Base-by-base conservation (phyloP, 176 grass and related monocot genomes). In the Eleusine indica region DNA sequence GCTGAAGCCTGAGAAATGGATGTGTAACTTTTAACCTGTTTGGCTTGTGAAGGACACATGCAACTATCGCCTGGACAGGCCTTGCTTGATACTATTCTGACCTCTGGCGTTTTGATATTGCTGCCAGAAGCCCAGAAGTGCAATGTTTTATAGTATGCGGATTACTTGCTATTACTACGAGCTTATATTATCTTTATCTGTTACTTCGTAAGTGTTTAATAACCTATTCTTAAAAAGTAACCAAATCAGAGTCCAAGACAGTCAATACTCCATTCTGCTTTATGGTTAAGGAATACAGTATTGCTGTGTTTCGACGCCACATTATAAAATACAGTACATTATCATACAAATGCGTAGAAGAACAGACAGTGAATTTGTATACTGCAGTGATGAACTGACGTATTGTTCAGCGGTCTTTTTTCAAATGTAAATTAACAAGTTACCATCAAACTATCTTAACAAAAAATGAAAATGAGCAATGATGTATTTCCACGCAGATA, bases 371-470 rank as follows among this genome's bases (percentile, higher is more conserved):
- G 84, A 77, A 61, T 22, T 9, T 60, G n/a, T 53, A 43, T 7
- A 14, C 6, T 47, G 13, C 52, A 32, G 12, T 39, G 57, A 48
- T 68, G 43, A 70, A 65, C 32, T 76, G 43, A 77, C 0, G 28
- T 66, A 85, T 25, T 76, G 43, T 71, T 81, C 56, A 43, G 19
- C 64, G 30, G 22, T 79, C 80, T 44, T 44, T 86, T 51, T 83
- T 11, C 15, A 78, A 82, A 79, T 79, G 61, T 68, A 83, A 61
- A 61, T 17, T n/a, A 28, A 48, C 73, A 73, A 51, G 29, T 52
- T 67, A 48, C 7, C 12, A 37, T 7, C 13, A 74, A 64, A 79
- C 30, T 74, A 37, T 41, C 32, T 62, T 54, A 87, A 32, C 14
- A 9, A 79, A 85, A 85, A 53, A 18, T 28, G 13, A 80, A 56